These are phyloP conservation scores for Cystobasidium slooffiae DNA, from an alignment of 1,284 basidiomycete species.

Conservation along the genomic window DNA sequence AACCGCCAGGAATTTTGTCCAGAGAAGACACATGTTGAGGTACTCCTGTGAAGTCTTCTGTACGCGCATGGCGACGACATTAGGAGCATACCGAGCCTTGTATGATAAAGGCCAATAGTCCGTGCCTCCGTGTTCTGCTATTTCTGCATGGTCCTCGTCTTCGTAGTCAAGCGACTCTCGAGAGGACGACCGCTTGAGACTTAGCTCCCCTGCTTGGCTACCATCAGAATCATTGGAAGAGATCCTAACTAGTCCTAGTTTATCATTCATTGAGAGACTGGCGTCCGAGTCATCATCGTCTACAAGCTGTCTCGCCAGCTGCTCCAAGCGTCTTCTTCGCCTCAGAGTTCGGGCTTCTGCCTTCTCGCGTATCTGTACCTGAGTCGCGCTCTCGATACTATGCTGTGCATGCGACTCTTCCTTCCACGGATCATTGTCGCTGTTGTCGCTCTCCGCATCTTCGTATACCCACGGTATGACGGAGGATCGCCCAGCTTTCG, in stretches of 20 bases:
- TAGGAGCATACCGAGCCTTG: slow-evolving; percentile 47
- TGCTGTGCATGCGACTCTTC: neutral
- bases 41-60: slow-evolving; percentile 23
- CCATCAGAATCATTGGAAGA: neutral
- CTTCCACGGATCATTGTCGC: slow-evolving; percentile 25
- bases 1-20: slow-evolving; percentile 33
- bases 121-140: neutral
- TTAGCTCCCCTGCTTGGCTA: neutral
- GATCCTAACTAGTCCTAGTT: neutral
- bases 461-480: slow-evolving; percentile 24
- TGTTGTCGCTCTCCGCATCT: slow-evolving; percentile 19
- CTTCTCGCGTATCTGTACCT: slow-evolving; percentile 21
- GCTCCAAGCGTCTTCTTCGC: slow-evolving; percentile 6
- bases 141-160: slow-evolving; percentile 3
- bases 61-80: slow-evolving; percentile 24
- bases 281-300: slow-evolving; percentile 9
- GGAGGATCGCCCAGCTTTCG: no score
- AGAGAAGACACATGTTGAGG: slow-evolving; percentile 27
- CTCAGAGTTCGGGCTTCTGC: neutral
- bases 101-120: slow-evolving; percentile 50
- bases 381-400: slow-evolving; percentile 38
- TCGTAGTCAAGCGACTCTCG: neutral
- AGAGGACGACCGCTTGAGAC: neutral
- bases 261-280: neutral
- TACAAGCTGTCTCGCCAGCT: slow-evolving; percentile 35